These are phyloP conservation scores for Colletotrichum zoysiae DNA, from an alignment of 2,329 filamentous ascomycete species.

Conservation along the genomic window DNA sequence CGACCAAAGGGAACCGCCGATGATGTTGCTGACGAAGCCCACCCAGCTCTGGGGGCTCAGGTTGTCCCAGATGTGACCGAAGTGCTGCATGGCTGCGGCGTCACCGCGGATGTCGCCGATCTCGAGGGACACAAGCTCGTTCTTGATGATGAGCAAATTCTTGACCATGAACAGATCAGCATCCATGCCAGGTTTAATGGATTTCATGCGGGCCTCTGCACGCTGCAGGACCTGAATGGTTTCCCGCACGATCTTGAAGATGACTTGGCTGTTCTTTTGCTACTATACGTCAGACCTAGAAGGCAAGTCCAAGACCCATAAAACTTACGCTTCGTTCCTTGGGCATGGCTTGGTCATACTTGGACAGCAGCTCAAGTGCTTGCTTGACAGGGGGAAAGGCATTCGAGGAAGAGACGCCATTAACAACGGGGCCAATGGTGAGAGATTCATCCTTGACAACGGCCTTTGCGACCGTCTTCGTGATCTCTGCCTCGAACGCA, in stretches of 20 bases:
- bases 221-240: slow-evolving; percentile 86
- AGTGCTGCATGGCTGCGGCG: slow-evolving; percentile 68
- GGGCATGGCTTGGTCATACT: slow-evolving; percentile 75
- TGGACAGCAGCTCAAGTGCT: slow-evolving; percentile 68
- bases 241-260: slow-evolving; percentile 85
- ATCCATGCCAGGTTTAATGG: slow-evolving; percentile 72
- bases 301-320: fast-evolving
- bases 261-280: slow-evolving; percentile 66
- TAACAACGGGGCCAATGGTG: slow-evolving; percentile 63
- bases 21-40: slow-evolving; percentile 69
- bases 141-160: slow-evolving; percentile 94
- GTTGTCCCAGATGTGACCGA: slow-evolving; percentile 74
- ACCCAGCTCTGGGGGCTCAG: slow-evolving; percentile 69
- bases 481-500: slow-evolving; percentile 67
- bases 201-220: slow-evolving; percentile 78
- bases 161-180: slow-evolving; percentile 93
- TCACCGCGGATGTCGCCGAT: slow-evolving; percentile 78
- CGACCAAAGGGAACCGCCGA: slow-evolving; percentile 68
- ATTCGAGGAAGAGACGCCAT: slow-evolving; percentile 66
- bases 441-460: slow-evolving; percentile 61
- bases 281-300: slow-evolving; percentile 43
- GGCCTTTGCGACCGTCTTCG: slow-evolving; percentile 65
- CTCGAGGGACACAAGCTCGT: slow-evolving; percentile 95
- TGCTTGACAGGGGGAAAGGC: slow-evolving; percentile 69
- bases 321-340: slow-evolving; percentile 71